Evolutionary conservation across 1,284 basidiomycete genomes (phyloP).

Genomic region (Tilletiopsis washingtonensis): DNA sequence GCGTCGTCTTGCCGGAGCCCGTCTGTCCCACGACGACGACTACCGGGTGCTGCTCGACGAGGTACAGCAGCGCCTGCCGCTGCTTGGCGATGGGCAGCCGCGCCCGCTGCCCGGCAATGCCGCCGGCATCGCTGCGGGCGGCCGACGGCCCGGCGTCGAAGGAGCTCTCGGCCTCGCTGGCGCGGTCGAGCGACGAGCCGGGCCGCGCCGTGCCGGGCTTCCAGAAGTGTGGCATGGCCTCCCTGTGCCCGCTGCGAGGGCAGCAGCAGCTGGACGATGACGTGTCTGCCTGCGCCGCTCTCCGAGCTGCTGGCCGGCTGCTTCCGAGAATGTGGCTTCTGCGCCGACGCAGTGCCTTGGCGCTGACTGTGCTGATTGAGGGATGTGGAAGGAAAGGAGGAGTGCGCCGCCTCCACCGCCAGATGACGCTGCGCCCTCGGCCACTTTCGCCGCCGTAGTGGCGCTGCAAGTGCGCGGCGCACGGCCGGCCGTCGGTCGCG

Average conservation of each 20-base stretch:
- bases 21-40: conserved; percentile 58
- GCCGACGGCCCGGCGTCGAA: conserved; percentile 1
- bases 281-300: too few species aligned
- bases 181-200: conserved; percentile 69
- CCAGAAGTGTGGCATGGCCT: conserved; percentile 33
- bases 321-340: too few species aligned
- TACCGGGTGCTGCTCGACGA: conserved; percentile 72
- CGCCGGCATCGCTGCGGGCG: conserved; percentile 28
- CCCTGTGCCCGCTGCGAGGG: conserved; percentile 17
- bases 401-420: too few species aligned
- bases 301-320: too few species aligned
- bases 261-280: too few species aligned
- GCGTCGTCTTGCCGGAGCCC: conserved; percentile 39
- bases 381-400: too few species aligned
- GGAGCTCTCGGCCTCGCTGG: conserved; percentile 60
- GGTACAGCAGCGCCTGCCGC: conserved; percentile 69
- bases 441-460: too few species aligned
- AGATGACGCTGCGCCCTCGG: too few species aligned
- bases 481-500: too few species aligned
- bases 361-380: too few species aligned
- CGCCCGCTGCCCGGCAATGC: conserved; percentile 67
- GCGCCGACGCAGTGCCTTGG: too few species aligned
- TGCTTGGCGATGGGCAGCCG: conserved; percentile 81
- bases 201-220: conserved; percentile 37
- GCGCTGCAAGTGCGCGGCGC: too few species aligned